Evolutionary conservation across 805 yeast species (phyloP).

Genomic region (Metschnikowia kunwiensis): DNA sequence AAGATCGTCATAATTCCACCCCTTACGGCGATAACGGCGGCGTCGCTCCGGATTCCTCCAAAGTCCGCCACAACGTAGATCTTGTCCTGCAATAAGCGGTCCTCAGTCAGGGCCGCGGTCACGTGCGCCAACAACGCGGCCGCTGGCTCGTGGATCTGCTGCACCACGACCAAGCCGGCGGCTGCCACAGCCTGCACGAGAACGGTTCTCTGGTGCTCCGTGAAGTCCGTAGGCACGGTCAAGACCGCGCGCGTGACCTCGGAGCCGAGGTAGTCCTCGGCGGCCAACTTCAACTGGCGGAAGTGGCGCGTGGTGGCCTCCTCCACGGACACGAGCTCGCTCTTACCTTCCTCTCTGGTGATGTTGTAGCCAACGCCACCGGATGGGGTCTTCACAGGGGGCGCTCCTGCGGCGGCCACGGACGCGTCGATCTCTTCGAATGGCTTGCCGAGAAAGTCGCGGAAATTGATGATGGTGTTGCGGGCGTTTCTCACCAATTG

Average conservation of each 20-base stretch:
- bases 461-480: slow-evolving; percentile 85
- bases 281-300: slow-evolving; percentile 76
- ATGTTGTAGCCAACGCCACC: slow-evolving; percentile 72
- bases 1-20: slow-evolving; percentile 90
- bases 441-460: slow-evolving; percentile 83
- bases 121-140: slow-evolving; percentile 87
- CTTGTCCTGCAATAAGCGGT: slow-evolving; percentile 58
- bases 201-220: slow-evolving; percentile 65
- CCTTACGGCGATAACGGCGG: slow-evolving; percentile 87
- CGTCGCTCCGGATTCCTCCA: slow-evolving; percentile 95
- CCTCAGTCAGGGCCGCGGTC: slow-evolving; percentile 39
- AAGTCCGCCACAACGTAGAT: slow-evolving; percentile 90
- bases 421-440: slow-evolving; percentile 69
- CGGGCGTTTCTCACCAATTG: slow-evolving; percentile 88
- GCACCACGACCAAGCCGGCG: slow-evolving; percentile 78
- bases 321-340: slow-evolving; percentile 61
- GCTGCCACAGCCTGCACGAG: slow-evolving; percentile 58
- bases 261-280: slow-evolving; percentile 87
- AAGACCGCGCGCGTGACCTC: slow-evolving; percentile 78
- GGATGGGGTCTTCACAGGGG: slow-evolving; percentile 48
- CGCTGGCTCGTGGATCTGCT: slow-evolving; percentile 87
- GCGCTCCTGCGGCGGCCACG: slow-evolving; percentile 58
- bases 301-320: slow-evolving; percentile 85
- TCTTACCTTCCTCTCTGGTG: slow-evolving; percentile 45
- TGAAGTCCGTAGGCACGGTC: slow-evolving; percentile 87